Conservation (phyloP, 768 basidiomycete genomes). For the Leccinellum rugosiceps region DNA sequence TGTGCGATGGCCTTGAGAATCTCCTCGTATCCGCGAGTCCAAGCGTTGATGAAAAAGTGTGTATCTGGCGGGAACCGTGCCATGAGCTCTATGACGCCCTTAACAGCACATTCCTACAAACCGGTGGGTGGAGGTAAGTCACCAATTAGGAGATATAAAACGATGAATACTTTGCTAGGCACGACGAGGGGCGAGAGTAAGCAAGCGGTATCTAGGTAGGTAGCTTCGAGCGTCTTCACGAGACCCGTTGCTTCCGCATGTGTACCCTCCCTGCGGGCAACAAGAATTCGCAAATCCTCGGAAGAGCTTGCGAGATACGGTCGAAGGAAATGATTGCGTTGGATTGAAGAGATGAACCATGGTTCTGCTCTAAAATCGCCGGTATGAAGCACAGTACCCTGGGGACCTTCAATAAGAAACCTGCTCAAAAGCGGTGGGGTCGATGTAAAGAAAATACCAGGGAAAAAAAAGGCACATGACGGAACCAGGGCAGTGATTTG, state of each 20-base stretch:
- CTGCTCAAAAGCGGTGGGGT: slow-evolving; percentile 37
- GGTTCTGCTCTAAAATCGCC: slow-evolving; percentile 92
- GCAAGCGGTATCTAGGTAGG: slow-evolving; percentile 81
- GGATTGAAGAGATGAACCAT: slow-evolving; percentile 67
- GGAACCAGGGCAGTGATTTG: slow-evolving; percentile 94
- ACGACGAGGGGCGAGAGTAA: slow-evolving; percentile 50
- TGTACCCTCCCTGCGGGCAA: slow-evolving; percentile 24
- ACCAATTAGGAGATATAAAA: background rate
- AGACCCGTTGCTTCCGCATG: slow-evolving; percentile 23
- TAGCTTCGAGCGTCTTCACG: slow-evolving; percentile 62
- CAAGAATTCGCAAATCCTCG: slow-evolving; percentile 22
- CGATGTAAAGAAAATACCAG: background rate
- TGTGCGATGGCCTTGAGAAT: slow-evolving; percentile 72
- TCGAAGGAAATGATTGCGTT: slow-evolving; percentile 67
- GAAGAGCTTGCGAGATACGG: slow-evolving; percentile 53
- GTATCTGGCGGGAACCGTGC: slow-evolving; percentile 58
- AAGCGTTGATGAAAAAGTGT: slow-evolving; percentile 85
- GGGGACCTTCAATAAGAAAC: slow-evolving; percentile 75
- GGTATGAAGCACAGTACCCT: slow-evolving; percentile 80
- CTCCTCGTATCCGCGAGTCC: slow-evolving; percentile 98
- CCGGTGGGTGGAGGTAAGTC: background rate
- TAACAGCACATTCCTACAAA: slow-evolving; percentile 60
- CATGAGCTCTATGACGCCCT: slow-evolving; percentile 68
- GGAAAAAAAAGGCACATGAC: slow-evolving; percentile 72
- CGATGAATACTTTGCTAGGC: slow-evolving; percentile 53